Evolutionary conservation across 352 stramenopile genomes (phyloP), one percentile per base, ranked within the genome.

Genomic region (Phytopythium aichiense): DNA sequence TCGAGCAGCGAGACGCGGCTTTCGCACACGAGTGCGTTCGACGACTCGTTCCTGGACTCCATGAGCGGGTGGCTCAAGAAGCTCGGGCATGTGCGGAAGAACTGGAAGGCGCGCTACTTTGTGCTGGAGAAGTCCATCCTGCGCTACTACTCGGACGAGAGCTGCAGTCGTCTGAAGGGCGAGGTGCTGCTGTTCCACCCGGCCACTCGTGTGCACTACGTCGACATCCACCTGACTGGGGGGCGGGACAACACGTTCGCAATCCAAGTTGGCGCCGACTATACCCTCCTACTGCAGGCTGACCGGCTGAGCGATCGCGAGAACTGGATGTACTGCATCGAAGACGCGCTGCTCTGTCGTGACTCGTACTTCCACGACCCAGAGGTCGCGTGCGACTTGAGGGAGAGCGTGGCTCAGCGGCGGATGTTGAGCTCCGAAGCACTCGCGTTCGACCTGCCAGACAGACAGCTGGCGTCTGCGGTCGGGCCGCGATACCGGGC

Each of bases 321-420:
- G 61, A 86, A 87, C 48, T 92, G 83, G 83, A 86, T 92, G 59
- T 92, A 88, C 64, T 87, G 79, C 55, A 84, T 92, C 23, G 83
- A 92, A 69, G 83, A 92, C 33, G 80, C 80, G 1, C 49, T 92
- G 20, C 61, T 92, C 1, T 92, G 83, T 61, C 79, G 83, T 12
- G 79, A 92, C 16, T 92, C 83, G 52, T 92, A 90, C 64, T 63
- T 77, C 12, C 69, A 83, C 8, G 64, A 79, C 38, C 62, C 67
- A 5, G 64, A 67, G n/a, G 61, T 64, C 12, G 72, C 67, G 7
- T 74, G 73, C n/a, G 76, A 87, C 52, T 43, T 87, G 37, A 74
- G 77, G 7, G 77, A 87, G 49, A 87, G 77, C 37, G 77, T 89
- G 2, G 72, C 80, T 0, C 68, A 80, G 33, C 74, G 81, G 7